Evolutionary conservation across 129 eudicot genomes (phyloP).

Genomic region (Escallonia rubra): DNA sequence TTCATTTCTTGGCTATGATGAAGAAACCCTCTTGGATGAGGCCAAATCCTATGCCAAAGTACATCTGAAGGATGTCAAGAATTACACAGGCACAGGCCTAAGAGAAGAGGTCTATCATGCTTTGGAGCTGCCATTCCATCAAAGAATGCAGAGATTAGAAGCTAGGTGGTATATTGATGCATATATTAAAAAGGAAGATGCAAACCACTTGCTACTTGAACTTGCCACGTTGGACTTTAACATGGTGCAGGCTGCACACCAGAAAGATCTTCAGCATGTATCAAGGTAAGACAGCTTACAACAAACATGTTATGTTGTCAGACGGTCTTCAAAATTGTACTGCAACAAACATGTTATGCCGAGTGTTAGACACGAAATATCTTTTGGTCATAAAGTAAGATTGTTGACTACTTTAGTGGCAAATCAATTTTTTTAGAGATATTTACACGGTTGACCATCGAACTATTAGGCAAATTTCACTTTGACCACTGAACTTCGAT

Average conservation of each 20-base stretch:
- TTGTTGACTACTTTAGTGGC: too few species aligned
- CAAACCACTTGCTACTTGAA: constrained; percentile 17
- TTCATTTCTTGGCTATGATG: constrained; percentile 26
- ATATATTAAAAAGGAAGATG: constrained; percentile 12
- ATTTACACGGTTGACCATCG: too few species aligned
- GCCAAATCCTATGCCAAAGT: constrained; percentile 24
- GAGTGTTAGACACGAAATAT: too few species aligned
- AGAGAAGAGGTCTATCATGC: constrained; percentile 18
- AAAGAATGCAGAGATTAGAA: constrained; percentile 20
- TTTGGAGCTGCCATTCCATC: constrained; percentile 24
- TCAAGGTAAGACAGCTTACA: too few species aligned
- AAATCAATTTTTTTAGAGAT: too few species aligned
- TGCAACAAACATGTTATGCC: too few species aligned
- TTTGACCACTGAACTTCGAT: too few species aligned
- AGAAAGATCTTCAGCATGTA: constrained; percentile 20
- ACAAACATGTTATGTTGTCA: too few species aligned
- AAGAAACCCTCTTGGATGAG: constrained; percentile 24
- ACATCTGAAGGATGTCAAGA: constrained; percentile 4
- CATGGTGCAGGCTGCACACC: constrained; percentile 32
- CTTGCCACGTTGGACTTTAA: constrained; percentile 37
- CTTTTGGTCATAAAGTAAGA: too few species aligned
- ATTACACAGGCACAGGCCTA: too few species aligned
- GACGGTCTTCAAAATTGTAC: too few species aligned
- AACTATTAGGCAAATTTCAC: too few species aligned
- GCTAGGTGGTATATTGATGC: constrained; percentile 37